These are phyloP conservation scores for Vanrija pseudolonga DNA, from an alignment of 1,284 basidiomycete genomes.

Conservation along the genomic window DNA sequence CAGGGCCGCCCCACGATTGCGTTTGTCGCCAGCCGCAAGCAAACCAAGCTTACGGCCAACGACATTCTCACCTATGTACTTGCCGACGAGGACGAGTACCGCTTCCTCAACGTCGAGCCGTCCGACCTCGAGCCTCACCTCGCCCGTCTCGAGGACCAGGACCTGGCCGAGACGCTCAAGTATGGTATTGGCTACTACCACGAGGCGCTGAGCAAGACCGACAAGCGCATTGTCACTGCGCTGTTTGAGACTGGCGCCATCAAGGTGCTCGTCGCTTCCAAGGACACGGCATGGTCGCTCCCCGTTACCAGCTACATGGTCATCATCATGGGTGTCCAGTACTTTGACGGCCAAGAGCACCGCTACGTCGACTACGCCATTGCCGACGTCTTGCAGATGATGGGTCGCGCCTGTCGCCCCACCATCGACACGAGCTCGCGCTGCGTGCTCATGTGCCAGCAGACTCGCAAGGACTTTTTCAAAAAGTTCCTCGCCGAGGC, in stretches of 20 bases:
- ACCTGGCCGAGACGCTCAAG: constrained; percentile 74
- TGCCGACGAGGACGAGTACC: constrained; percentile 77
- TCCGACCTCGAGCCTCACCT: constrained; percentile 83
- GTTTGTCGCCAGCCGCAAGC: constrained; percentile 90
- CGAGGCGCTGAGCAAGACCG: constrained; percentile 84
- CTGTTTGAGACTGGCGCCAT: constrained; percentile 92
- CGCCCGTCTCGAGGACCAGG: constrained; percentile 74
- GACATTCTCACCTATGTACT: constrained; percentile 85
- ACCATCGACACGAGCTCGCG: constrained; percentile 78
- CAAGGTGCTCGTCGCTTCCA: constrained; percentile 88
- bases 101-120: constrained; percentile 86
- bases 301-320: constrained; percentile 95
- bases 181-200: constrained; percentile 95
- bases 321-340: constrained; percentile 97
- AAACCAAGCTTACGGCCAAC: constrained; percentile 87
- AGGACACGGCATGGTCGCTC: constrained; percentile 93
- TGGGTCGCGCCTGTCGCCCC: constrained; percentile 91
- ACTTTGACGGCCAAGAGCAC: constrained; percentile 91
- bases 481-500: constrained; percentile 98
- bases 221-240: constrained; percentile 90
- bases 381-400: constrained; percentile 97
- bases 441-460: constrained; percentile 94
- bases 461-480: constrained; percentile 95
- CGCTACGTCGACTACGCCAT: constrained; percentile 97
- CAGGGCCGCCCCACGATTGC: constrained; percentile 80